Evolutionary conservation across 768 basidiomycete genomes (phyloP), one percentile per base, ranked within the genome.

Genomic region (Termitomyces eurrhizus): DNA sequence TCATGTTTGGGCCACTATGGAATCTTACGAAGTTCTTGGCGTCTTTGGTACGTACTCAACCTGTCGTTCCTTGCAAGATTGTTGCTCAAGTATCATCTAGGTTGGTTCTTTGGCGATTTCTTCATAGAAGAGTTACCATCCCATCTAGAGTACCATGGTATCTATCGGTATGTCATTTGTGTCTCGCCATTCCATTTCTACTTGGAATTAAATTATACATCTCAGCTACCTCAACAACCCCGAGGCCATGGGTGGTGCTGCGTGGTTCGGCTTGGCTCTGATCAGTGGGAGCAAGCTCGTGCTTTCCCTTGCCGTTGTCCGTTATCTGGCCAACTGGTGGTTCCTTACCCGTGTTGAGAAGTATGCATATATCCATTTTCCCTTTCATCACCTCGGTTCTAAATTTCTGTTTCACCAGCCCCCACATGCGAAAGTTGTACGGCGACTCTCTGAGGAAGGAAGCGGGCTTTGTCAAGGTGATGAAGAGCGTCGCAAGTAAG

Each of bases 61-160:
- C 52, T 50, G 18, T 16, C 53, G 54, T 41, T 1, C 54, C 52
- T 18, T 52, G 57, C 35, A 32, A 39, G 14, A 49, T 21, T 12
- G 3, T 49, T 42, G 2, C 18, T 46, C 53, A 39, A 14, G 24
- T 35, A 16, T 57, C 32, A 32, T 56, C 14, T 59, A 94, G 93
- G 97, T 29, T 99, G 97, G 97, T 95, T 98, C 76, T 99, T 97
- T 66, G 95, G 94, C 26, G 93, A 96, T 74, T 96, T 96, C 76
- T 95, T 95, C 80, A 89, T 95, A 75, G 93, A 96, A 67, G 90
- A 94, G 63, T 95, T 92, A 72, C 93, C 96, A 4, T 77, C 90
- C 0, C 85, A 92, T 62, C 77, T 98, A 9, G 93, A 95, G 61
- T 98, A 98, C 71, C 95, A 94, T 56, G 97, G 97, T 36, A 98